These are phyloP conservation scores for Plasmopara muralis DNA, from an alignment of 352 stramenopile genomes.

Conservation along the genomic window DNA sequence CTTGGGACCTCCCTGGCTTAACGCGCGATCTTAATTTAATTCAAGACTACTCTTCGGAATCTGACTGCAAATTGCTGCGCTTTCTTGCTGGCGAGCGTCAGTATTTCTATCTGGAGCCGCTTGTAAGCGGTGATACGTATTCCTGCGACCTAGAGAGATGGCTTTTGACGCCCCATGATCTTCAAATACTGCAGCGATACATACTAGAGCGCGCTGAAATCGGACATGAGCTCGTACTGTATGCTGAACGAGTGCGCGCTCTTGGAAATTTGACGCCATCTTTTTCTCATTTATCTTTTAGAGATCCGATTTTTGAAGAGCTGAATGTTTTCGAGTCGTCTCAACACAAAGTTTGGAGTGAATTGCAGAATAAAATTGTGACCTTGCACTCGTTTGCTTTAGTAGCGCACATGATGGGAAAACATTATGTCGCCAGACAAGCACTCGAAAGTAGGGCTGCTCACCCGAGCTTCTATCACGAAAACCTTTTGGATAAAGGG, in stretches of 20 bases:
- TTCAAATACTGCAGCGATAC: slow-evolving; percentile 33
- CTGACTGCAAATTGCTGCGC: slow-evolving; percentile 47
- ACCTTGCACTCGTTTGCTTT: slow-evolving; percentile 53
- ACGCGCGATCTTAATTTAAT: slow-evolving; percentile 68
- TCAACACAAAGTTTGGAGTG: slow-evolving; percentile 42
- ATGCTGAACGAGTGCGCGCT: slow-evolving; percentile 24
- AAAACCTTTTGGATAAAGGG: slow-evolving; percentile 32
- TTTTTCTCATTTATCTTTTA: slow-evolving; percentile 7
- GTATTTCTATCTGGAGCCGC: slow-evolving; percentile 72
- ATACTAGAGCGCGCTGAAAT: slow-evolving; percentile 20
- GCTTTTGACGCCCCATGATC: slow-evolving; percentile 33
- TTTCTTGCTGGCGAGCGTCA: slow-evolving; percentile 61
- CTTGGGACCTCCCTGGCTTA: slow-evolving; percentile 48
- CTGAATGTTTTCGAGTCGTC: slow-evolving; percentile 38
- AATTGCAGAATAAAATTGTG: slow-evolving; percentile 42
- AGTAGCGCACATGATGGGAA: slow-evolving; percentile 47
- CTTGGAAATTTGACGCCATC: slow-evolving; percentile 21
- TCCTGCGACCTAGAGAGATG: slow-evolving; percentile 23
- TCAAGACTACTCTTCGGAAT: slow-evolving; percentile 69
- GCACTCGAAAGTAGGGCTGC: not conserved
- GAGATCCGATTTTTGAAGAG: slow-evolving; percentile 6
- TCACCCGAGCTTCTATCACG: slow-evolving; percentile 5
- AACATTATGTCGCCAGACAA: slow-evolving; percentile 41
- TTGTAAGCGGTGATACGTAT: slow-evolving; percentile 14
- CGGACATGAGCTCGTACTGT: slow-evolving; percentile 28